Evolutionary conservation across 2,329 filamentous ascomycete species (phyloP).

Genomic region (Paraphaeosphaeria minitans): DNA sequence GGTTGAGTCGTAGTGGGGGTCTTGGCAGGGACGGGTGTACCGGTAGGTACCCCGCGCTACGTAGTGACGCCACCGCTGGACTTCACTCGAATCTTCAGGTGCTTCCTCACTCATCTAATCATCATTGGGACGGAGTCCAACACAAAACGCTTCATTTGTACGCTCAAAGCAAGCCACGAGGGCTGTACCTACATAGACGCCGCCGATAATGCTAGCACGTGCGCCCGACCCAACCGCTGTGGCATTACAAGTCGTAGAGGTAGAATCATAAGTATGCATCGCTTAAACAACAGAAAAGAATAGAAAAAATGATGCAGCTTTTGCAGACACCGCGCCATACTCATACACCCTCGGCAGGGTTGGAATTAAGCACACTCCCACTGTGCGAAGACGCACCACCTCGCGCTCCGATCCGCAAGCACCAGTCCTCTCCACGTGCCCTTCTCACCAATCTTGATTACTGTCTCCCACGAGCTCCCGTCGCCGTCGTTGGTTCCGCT

Average conservation of each 20-base stretch:
- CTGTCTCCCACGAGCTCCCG: constrained; percentile 83
- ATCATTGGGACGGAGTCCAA: background rate
- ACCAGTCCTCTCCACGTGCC: constrained; percentile 83
- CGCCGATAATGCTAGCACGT: constrained; percentile 2
- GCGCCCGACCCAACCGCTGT: constrained; percentile 13
- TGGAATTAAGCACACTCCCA: constrained; percentile 58
- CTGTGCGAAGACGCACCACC: constrained; percentile 93
- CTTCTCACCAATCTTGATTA: constrained; percentile 85
- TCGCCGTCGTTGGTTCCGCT: constrained; percentile 64
- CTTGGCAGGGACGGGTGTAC: constrained; percentile 14
- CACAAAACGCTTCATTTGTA: background rate
- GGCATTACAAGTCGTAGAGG: constrained; percentile 28
- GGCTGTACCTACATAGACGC: constrained; percentile 21
- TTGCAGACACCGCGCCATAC: background rate
- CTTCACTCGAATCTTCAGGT: background rate
- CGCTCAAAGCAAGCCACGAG: background rate
- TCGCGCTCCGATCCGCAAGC: constrained; percentile 78
- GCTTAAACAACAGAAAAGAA: background rate
- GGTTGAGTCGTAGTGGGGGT: background rate
- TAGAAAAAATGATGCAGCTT: background rate
- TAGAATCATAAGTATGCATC: constrained; percentile 6
- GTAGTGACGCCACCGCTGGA: background rate
- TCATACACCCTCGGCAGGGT: background rate
- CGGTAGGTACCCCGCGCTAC: background rate
- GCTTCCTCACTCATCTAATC: constrained; percentile 3